Conservation (phyloP, 1,284 basidiomycete species). For the Sanghuangporus sanghuang region DNA sequence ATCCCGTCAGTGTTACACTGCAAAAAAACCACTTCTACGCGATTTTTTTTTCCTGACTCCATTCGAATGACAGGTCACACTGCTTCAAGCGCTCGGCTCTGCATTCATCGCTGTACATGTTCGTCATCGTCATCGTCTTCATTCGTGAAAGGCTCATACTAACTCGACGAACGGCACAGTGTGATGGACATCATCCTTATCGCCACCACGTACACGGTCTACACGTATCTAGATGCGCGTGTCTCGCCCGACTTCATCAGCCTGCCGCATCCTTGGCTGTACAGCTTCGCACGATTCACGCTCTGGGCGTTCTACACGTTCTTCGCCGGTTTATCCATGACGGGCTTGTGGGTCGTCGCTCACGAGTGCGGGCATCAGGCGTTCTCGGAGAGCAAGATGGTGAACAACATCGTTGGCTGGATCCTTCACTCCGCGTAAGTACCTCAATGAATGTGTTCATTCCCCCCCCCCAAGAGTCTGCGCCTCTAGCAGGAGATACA, state of each 20-base stretch:
- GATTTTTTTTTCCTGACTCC: not conserved
- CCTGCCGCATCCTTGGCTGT: conserved; percentile 61
- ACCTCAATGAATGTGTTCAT: not conserved
- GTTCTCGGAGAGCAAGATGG: conserved; percentile 89
- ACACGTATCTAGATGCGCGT: conserved; percentile 63
- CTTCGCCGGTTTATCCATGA: conserved; percentile 82
- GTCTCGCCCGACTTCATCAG: conserved; percentile 51
- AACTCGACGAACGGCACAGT: conserved; percentile 32
- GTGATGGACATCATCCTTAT: conserved; percentile 76
- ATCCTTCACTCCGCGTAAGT: conserved; percentile 85
- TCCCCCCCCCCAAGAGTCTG: not conserved
- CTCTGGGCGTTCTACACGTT: conserved; percentile 85
- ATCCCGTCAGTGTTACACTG: conserved; percentile 68
- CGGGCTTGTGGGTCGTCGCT: conserved; percentile 92
- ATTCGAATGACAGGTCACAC: conserved; percentile 65
- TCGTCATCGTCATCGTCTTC: conserved; percentile 24
- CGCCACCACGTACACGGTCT: conserved; percentile 62
- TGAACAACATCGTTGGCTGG: conserved; percentile 96
- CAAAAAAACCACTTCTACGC: not conserved
- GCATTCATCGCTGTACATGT: conserved; percentile 83
- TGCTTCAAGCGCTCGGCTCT: conserved; percentile 92
- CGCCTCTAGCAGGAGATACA: not conserved
- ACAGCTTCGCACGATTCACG: conserved; percentile 58
- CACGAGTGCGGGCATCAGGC: conserved; percentile 95
- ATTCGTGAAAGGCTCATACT: conserved; percentile 17